Evolutionary conservation across 495 filamentous ascomycete genomes (phyloP).

Genomic region (Cercophora samala): DNA sequence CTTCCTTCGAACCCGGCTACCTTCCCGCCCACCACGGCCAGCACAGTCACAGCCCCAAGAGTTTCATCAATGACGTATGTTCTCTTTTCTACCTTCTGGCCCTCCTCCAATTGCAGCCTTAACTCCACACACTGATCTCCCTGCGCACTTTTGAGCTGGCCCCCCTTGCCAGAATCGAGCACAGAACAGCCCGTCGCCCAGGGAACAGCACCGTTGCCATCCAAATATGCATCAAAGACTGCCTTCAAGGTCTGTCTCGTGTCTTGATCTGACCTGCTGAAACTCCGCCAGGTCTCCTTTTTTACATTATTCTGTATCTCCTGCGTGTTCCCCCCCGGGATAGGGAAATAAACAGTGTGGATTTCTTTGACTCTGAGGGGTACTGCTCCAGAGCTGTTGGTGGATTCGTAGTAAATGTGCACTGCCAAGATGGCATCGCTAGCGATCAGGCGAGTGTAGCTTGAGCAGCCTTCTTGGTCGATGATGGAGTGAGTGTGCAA

Average conservation of each 20-base stretch:
- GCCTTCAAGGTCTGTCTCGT: neutral
- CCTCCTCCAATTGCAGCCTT: neutral
- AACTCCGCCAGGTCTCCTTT: neutral
- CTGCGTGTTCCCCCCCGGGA: neutral
- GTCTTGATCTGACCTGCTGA: neutral
- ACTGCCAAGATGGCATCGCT: neutral
- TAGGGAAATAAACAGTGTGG: neutral
- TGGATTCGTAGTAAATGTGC: neutral
- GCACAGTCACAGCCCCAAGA: neutral
- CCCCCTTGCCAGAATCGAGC: neutral
- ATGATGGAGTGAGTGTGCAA: neutral
- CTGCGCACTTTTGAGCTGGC: neutral
- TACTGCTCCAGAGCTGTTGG: neutral
- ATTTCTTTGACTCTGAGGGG: neutral
- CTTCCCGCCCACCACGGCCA: neutral
- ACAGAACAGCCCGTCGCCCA: neutral
- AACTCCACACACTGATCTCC: neutral
- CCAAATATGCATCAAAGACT: neutral
- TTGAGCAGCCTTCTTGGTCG: neutral
- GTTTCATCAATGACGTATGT: neutral
- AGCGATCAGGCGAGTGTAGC: neutral
- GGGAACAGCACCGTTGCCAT: neutral
- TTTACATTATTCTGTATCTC: neutral
- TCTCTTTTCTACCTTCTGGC: neutral
- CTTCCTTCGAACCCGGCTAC: neutral